A percentile compares a stretch with the other conserved stretches of the same genome.
These are phyloP conservation scores for Pseudomonodictys pantanalensis DNA, from an alignment of 495 filamentous ascomycete genomes.

Conservation along the genomic window DNA sequence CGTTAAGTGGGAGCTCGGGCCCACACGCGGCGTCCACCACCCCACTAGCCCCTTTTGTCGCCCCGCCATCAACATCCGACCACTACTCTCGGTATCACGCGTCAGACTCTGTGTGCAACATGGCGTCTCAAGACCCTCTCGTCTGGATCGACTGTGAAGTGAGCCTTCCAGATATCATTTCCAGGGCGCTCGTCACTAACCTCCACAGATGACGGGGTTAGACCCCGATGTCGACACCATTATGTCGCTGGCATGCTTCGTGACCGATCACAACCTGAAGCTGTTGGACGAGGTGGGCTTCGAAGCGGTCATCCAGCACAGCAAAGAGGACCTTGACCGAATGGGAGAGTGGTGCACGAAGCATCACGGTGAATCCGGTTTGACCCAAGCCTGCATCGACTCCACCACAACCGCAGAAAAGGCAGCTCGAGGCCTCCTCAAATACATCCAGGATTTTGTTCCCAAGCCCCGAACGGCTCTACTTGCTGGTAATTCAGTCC, in stretches of 20 bases:
- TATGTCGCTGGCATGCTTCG: conserved; percentile 88
- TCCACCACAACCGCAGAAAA: conserved; percentile 69
- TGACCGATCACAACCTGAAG: conserved; percentile 76
- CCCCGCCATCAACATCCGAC: not conserved
- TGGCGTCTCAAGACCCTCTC: conserved; percentile 56
- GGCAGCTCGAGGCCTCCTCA: conserved; percentile 70
- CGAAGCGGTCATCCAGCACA: conserved; percentile 75
- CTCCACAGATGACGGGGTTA: conserved; percentile 87
- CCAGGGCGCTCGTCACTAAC: conserved; percentile 15
- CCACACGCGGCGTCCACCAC: not conserved
- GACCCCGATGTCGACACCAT: conserved; percentile 75
- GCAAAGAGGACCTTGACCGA: conserved; percentile 62
- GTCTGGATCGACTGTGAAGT: conserved; percentile 94
- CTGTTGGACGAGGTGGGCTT: conserved; percentile 74
- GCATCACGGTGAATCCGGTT: conserved; percentile 68
- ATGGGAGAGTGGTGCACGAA: conserved; percentile 75
- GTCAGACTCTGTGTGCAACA: not conserved
- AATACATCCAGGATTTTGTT: conserved; percentile 70
- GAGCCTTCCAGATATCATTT: conserved; percentile 12
- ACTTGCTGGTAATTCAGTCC: conserved; percentile 88
- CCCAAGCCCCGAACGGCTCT: conserved; percentile 62
- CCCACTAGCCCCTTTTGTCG: not conserved
- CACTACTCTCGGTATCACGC: not conserved
- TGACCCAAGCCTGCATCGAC: conserved; percentile 70
- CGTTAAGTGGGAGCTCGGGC: conserved; percentile 22